Evolutionary conservation across 1,139 yeast genomes (phyloP).

Genomic region (Arxiozyma bovina): DNA sequence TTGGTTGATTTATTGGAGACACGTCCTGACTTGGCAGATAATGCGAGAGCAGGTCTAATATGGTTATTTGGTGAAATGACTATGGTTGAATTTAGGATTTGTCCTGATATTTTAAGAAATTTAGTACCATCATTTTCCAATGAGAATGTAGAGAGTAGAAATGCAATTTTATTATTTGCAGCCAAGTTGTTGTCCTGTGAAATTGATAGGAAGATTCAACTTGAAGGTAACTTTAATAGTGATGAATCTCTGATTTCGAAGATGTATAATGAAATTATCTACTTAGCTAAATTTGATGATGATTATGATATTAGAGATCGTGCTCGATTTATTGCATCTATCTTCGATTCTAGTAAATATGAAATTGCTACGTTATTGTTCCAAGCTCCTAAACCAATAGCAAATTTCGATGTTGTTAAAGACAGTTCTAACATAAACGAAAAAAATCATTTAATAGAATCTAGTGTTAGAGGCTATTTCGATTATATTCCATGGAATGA

Average conservation of each 20-base stretch:
- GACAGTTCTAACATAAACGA: background rate
- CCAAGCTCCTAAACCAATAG: constrained; percentile 68
- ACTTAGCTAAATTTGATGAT: constrained; percentile 64
- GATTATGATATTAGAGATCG: constrained; percentile 78
- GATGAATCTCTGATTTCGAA: constrained; percentile 40
- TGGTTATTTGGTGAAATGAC: constrained; percentile 88
- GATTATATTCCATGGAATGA: constrained; percentile 13
- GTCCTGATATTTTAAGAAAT: constrained; percentile 68
- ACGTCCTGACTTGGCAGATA: constrained; percentile 20
- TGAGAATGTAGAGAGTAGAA: constrained; percentile 53
- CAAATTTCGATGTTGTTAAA: constrained; percentile 33
- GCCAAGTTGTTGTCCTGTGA: constrained; percentile 61
- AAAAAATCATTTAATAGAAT: background rate
- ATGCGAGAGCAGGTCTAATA: constrained; percentile 73
- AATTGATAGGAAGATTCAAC: constrained; percentile 32
- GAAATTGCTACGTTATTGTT: constrained; percentile 67
- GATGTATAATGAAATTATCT: constrained; percentile 54
- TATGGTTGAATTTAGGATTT: constrained; percentile 41
- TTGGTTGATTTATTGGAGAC: constrained; percentile 30
- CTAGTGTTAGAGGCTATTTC: constrained; percentile 2
- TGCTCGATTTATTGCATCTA: constrained; percentile 60
- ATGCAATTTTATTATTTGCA: constrained; percentile 63
- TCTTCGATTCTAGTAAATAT: constrained; percentile 35
- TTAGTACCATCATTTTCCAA: constrained; percentile 47
- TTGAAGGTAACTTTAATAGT: constrained; percentile 26